These are phyloP conservation scores for Cyberlindnera euphorbiiphila DNA, from an alignment of 805 yeast species.

Conservation along the genomic window DNA sequence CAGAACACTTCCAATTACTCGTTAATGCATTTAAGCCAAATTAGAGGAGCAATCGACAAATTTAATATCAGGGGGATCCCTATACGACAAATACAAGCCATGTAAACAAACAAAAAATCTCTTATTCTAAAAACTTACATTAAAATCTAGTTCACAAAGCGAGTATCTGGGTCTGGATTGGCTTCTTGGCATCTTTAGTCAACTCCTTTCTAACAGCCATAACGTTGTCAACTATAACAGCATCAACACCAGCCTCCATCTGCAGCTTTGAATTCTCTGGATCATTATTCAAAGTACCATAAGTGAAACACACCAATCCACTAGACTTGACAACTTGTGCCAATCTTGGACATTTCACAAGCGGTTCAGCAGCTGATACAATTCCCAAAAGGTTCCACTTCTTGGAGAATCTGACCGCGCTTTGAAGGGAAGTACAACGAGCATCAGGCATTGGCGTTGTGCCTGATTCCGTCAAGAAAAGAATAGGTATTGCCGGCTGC, in stretches of 20 bases:
- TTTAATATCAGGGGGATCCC: too few species aligned
- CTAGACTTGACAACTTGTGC: constrained; percentile 87
- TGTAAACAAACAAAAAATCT: too few species aligned
- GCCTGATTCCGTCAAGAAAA: constrained; percentile 88
- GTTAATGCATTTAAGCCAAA: constrained; percentile 37
- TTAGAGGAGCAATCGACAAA: background rate
- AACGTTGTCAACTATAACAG: constrained; percentile 95
- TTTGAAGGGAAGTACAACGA: constrained; percentile 82
- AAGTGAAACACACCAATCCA: constrained; percentile 90
- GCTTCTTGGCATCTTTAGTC: constrained; percentile 31
- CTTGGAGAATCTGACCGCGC: constrained; percentile 85
- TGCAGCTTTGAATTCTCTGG: constrained; percentile 82
- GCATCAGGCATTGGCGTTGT: constrained; percentile 83
- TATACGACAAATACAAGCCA: too few species aligned
- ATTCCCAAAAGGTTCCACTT: constrained; percentile 91
- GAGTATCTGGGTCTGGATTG: background rate
- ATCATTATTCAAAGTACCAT: constrained; percentile 78
- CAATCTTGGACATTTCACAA: constrained; percentile 85
- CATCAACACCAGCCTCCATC: constrained; percentile 94
- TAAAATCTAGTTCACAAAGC: too few species aligned
- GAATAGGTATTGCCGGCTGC: constrained; percentile 90
- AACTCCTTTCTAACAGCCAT: constrained; percentile 87
- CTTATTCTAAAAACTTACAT: too few species aligned
- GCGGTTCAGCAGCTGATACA: constrained; percentile 83
- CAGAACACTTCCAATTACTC: constrained; percentile 41